Conservation (phyloP, 164 flowering plant species). For the Aristolochia contorta region DNA sequence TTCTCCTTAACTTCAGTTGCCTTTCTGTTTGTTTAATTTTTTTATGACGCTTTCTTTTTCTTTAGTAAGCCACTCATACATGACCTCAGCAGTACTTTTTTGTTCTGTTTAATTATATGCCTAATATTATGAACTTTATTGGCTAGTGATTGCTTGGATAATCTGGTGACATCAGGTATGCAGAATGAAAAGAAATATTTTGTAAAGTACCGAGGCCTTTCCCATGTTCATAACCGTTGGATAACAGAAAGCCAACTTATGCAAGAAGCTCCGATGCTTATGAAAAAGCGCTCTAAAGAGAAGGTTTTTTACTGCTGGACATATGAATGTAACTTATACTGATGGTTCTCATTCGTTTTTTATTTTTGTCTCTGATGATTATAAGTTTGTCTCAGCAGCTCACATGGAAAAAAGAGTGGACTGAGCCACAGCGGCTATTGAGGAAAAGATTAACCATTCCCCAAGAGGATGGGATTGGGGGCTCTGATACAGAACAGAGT, state of each 20-base stretch:
- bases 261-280: slow-evolving; percentile 43
- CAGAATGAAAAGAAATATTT: slow-evolving; percentile 46
- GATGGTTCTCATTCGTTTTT: not conserved
- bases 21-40: too few species aligned
- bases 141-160: slow-evolving; percentile 2
- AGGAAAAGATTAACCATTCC: slow-evolving; percentile 34
- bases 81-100: too few species aligned
- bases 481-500: slow-evolving; percentile 1
- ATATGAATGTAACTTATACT: not conserved
- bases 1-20: too few species aligned
- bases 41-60: too few species aligned
- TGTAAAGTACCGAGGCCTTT: slow-evolving; percentile 65
- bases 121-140: not conserved
- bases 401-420: slow-evolving; percentile 54
- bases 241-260: slow-evolving; percentile 42
- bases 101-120: too few species aligned
- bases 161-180: slow-evolving; percentile 25
- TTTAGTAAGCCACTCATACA: too few species aligned
- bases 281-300: slow-evolving; percentile 27
- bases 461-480: slow-evolving; percentile 13
- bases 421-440: slow-evolving; percentile 53
- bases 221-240: slow-evolving; percentile 78
- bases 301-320: not conserved
- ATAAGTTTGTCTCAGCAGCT: slow-evolving; percentile 16
- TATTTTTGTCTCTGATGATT: not conserved